Percentiles rank a stretch among this genome's conserved stretches.
Conservation (phyloP, 73 alveolate genomes). For the Tetrahymena borealis region DNA sequence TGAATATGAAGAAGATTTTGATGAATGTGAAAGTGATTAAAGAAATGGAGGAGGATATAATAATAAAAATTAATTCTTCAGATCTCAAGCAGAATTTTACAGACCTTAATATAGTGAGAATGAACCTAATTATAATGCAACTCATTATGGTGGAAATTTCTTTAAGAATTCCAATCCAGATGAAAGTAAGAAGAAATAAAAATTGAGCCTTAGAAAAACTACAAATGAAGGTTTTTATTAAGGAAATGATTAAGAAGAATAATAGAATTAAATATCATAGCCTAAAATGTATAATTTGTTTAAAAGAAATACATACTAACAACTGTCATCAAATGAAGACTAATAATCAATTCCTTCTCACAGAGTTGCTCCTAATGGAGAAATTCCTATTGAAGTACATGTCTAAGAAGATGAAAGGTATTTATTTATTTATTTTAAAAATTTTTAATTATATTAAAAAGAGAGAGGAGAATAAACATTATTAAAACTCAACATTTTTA, state of each 20-base stretch:
- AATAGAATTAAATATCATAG: not conserved
- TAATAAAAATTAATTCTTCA: not conserved
- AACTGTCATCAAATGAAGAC: too few relatives aligned
- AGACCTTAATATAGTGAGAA: not conserved
- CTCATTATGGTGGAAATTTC: not conserved
- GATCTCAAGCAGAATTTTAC: not conserved
- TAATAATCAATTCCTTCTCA: too few relatives aligned
- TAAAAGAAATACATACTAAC: not conserved
- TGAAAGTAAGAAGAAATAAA: not conserved
- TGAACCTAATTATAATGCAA: not conserved
- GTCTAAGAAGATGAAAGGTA: not conserved
- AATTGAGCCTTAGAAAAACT: not conserved
- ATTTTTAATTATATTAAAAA: too few relatives aligned
- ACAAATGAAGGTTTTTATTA: not conserved
- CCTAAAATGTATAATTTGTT: not conserved
- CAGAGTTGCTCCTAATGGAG: not conserved
- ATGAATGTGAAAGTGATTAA: not conserved
- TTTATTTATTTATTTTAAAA: too few relatives aligned
- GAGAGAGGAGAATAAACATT: too few relatives aligned
- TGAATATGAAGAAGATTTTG: not conserved
- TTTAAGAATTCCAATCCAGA: not conserved
- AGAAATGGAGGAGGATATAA: too few relatives aligned
- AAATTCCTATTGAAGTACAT: not conserved
- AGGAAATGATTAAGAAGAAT: not conserved
- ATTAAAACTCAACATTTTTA: not conserved